Evolutionary conservation across 441 rosid genomes (phyloP).

Genomic region (Omphalea diandra): DNA sequence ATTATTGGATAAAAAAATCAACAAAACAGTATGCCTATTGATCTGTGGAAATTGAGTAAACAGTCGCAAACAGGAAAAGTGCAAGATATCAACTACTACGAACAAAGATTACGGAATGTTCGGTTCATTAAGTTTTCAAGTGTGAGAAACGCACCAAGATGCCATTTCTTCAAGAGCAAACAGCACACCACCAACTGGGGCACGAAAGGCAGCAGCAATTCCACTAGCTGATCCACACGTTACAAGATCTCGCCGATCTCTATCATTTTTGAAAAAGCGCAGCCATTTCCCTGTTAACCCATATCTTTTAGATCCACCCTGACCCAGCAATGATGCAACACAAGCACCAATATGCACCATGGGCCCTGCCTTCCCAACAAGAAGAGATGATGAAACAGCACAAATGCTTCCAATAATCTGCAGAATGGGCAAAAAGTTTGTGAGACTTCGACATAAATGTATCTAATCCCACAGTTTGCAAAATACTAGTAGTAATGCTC

Average conservation of each 20-base stretch:
- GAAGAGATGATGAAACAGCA: conserved; percentile 78
- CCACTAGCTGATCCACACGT: conserved; percentile 95
- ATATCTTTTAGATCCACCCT: conserved; percentile 77
- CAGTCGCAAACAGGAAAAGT: not conserved
- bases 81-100: not conserved
- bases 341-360: conserved; percentile 92
- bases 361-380: conserved; percentile 90
- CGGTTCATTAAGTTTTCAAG: not conserved
- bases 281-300: conserved; percentile 73
- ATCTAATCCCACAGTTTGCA: not conserved
- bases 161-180: conserved; percentile 92
- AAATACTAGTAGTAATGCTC: conserved; percentile 1
- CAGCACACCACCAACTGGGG: conserved; percentile 86
- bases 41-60: not conserved
- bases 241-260: conserved; percentile 81
- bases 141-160: conserved; percentile 55
- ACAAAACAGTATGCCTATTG: not conserved
- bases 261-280: conserved; percentile 66
- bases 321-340: conserved; percentile 75
- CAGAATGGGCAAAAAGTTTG: conserved; percentile 12
- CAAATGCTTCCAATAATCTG: conserved; percentile 83
- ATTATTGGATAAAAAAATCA: not conserved
- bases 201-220: conserved; percentile 83
- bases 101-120: not conserved
- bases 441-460: not conserved